Percentiles rank a stretch among this genome's conserved stretches.
These are phyloP conservation scores for Quercus tomentella DNA, from an alignment of 331 rosid genomes.

Conservation along the genomic window DNA sequence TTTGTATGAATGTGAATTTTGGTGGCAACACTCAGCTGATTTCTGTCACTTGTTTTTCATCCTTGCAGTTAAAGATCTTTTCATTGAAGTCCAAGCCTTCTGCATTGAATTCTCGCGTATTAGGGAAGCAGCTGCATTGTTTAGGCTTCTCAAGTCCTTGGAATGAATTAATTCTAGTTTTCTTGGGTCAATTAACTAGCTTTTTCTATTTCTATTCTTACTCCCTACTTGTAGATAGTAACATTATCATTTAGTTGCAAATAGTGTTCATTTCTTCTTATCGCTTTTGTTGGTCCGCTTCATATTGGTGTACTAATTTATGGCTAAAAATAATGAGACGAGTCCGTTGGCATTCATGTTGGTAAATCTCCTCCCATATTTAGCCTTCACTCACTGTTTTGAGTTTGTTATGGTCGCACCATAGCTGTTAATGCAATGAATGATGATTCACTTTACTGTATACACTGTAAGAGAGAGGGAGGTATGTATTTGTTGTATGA, in stretches of 20 bases:
- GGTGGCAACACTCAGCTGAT: conserved; percentile 5
- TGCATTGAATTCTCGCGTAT: conserved; percentile 92
- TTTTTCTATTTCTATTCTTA: neutral
- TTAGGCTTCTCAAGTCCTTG: conserved; percentile 88
- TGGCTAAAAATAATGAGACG: neutral
- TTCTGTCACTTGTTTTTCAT: conserved; percentile 13
- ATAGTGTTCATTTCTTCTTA: neutral
- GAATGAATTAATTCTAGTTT: conserved; percentile 40
- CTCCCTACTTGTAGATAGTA: neutral
- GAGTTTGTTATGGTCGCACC: too few relatives aligned
- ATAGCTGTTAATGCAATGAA: too few relatives aligned
- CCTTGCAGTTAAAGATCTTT: conserved; percentile 80
- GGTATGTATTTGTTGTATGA: too few relatives aligned
- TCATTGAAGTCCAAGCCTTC: conserved; percentile 92
- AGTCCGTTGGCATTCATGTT: neutral
- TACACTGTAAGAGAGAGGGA: too few relatives aligned
- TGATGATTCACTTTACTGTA: too few relatives aligned
- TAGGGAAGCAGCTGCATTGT: conserved; percentile 86
- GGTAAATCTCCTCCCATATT: neutral
- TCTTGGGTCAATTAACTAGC: neutral
- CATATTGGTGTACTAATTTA: neutral
- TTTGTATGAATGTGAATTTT: neutral
- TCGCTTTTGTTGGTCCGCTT: neutral
- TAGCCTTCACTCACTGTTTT: neutral
- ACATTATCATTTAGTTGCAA: neutral